These are phyloP conservation scores for Laburnicola sp. DNA, from an alignment of 2,329 filamentous ascomycete species.

Conservation along the genomic window DNA sequence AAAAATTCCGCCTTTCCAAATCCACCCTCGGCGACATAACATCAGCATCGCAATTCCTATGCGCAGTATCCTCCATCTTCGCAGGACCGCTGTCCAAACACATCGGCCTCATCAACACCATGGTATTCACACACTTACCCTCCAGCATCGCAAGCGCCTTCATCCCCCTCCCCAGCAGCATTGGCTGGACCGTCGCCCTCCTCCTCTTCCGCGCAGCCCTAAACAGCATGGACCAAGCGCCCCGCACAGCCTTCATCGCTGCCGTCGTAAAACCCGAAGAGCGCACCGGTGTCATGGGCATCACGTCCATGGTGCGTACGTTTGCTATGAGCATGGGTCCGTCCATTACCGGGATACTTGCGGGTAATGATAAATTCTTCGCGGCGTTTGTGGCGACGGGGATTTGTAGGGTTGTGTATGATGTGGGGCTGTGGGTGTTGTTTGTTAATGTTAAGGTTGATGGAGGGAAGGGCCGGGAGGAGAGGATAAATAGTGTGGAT, in stretches of 20 bases:
- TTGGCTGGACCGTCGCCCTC: slow-evolving; percentile 58
- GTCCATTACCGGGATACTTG: slow-evolving; percentile 42
- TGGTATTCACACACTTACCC: slow-evolving; percentile 56
- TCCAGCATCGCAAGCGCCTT: slow-evolving; percentile 60
- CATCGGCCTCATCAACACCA: slow-evolving; percentile 64
- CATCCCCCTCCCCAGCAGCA: slow-evolving; percentile 59
- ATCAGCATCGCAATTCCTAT: slow-evolving; percentile 52
- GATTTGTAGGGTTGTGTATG: slow-evolving; percentile 41
- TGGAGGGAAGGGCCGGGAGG: slow-evolving; percentile 20
- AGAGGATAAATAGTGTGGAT: slow-evolving; percentile 15
- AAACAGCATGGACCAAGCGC: slow-evolving; percentile 72
- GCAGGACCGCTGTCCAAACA: slow-evolving; percentile 61
- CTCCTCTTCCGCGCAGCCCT: slow-evolving; percentile 63
- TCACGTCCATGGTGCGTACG: slow-evolving; percentile 64
- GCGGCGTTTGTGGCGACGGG: slow-evolving; percentile 44
- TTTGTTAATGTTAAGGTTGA: slow-evolving; percentile 44
- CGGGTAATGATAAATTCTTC: slow-evolving; percentile 41
- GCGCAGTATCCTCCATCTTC: slow-evolving; percentile 58
- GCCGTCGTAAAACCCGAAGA: slow-evolving; percentile 67
- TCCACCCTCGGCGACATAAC: slow-evolving; percentile 64
- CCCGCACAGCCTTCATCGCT: slow-evolving; percentile 67
- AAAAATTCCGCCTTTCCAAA: slow-evolving; percentile 47
- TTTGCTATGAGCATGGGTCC: slow-evolving; percentile 57
- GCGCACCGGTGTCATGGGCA: slow-evolving; percentile 70
- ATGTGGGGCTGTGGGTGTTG: slow-evolving; percentile 44